Evolutionary conservation across 2,329 filamentous ascomycete genomes (phyloP).

Genomic region (Dactylellina haptotyla): DNA sequence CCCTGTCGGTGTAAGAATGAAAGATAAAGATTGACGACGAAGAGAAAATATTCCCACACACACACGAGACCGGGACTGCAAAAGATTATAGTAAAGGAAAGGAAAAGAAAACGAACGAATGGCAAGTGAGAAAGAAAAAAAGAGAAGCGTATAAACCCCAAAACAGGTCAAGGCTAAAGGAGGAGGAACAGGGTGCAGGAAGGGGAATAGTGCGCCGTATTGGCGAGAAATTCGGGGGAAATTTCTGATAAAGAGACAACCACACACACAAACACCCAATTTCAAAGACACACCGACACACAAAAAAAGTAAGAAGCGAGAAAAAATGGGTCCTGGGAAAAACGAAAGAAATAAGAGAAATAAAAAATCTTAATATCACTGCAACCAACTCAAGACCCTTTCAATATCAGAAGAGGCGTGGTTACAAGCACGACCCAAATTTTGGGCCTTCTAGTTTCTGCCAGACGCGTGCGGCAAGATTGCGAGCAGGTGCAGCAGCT

Average conservation of each 20-base stretch:
- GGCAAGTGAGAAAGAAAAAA: constrained; percentile 8
- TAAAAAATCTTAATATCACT: constrained; percentile 37
- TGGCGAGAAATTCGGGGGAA: constrained; percentile 34
- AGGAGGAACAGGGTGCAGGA: constrained; percentile 46
- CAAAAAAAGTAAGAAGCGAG: constrained; percentile 35
- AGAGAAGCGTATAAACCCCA: constrained; percentile 35
- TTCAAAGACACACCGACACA: constrained; percentile 50
- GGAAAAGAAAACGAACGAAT: constrained; percentile 32
- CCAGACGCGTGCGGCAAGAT: constrained; percentile 46
- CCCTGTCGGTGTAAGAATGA: constrained; percentile 29
- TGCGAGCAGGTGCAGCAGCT: constrained; percentile 51
- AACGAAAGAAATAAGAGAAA: background rate
- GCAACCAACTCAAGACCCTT: constrained; percentile 20
- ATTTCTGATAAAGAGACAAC: constrained; percentile 52
- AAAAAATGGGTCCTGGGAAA: constrained; percentile 24
- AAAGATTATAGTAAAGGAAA: constrained; percentile 41
- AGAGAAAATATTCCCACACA: constrained; percentile 44
- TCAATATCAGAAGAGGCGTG: constrained; percentile 11
- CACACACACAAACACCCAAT: constrained; percentile 37
- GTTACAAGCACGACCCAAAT: constrained; percentile 14
- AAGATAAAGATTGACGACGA: constrained; percentile 54
- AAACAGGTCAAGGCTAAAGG: constrained; percentile 50
- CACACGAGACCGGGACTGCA: constrained; percentile 29
- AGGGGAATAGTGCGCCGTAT: constrained; percentile 38
- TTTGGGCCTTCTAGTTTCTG: background rate